Base-by-base conservation (phyloP, 1,284 basidiomycete genomes). In the Sporisorium iseilematis-ciliati region DNA sequence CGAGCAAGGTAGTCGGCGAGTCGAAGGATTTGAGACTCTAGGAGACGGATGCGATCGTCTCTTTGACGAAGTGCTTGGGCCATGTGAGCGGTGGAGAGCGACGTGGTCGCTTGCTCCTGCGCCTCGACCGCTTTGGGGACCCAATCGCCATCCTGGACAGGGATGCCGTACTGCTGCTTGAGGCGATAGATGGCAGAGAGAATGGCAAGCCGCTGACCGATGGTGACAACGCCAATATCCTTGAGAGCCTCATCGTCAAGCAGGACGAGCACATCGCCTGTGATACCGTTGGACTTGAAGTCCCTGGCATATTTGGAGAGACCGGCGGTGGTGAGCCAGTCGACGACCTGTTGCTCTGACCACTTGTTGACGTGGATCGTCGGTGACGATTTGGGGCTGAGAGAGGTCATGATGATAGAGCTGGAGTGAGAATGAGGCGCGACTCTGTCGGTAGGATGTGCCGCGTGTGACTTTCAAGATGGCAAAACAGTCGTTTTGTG, bases 111-210 rank as follows among this genome's bases (percentile, higher is more conserved):
- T 7, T 75, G 53, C 48, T 75, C 72, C 25, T 76, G 68, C 4
- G 62, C 62, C 23, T 68, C 74, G 38, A 69, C 56, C 0, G 69
- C 59, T 42, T 73, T 73, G 1, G 82, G 82, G 1, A 81, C 43
- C 79, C 80, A 85, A 40, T 84, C 81, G 18, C 78, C 83, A 10
- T 81, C 67, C 31, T 84, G 83, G 12, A 85, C 57, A 16, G 80
- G 81, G 21, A 85, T 75, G 35, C 69, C 79, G 40, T 64, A 78
- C n/a, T 64, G 59, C 49, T 69, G 51, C 62, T 85, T 85, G 45
- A 85, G 72, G 21, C 65, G 70, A 50, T 78, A 83, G 29, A 84
- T 80, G 35, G 67, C 83, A 0, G 63, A 48, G 21, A 84, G 73
- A n/a, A 85, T 67, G 11, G 76, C 58, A 8, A 82, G 69, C 8